A percentile compares a stretch with the other conserved stretches of the same genome.
Evolutionary conservation across 129 eudicot genomes (phyloP).

Genomic region (Ambrosia trifida): DNA sequence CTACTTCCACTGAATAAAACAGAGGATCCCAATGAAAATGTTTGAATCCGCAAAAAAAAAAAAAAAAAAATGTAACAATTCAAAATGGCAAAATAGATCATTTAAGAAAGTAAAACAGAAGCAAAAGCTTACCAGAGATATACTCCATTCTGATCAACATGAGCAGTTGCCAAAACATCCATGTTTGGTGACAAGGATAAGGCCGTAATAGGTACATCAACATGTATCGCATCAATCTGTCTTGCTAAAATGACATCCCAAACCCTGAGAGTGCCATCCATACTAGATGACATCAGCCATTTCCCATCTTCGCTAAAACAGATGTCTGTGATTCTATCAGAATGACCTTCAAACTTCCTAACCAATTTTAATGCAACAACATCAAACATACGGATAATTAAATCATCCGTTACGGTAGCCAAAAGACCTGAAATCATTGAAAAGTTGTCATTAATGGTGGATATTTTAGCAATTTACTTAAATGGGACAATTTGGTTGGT

Average conservation of each 20-base stretch:
- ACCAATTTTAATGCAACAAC: slow-evolving; percentile 84
- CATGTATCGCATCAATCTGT: slow-evolving; percentile 89
- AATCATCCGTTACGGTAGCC: slow-evolving; percentile 92
- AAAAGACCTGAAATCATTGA: slow-evolving; percentile 59
- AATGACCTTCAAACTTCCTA: slow-evolving; percentile 90
- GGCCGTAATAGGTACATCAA: slow-evolving; percentile 82
- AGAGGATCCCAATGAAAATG: neutral
- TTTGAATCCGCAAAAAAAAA: neutral
- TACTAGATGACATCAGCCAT: slow-evolving; percentile 96
- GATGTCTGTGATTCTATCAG: slow-evolving; percentile 81
- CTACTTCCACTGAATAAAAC: neutral
- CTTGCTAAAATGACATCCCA: slow-evolving; percentile 96
- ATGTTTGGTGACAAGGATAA: slow-evolving; percentile 88
- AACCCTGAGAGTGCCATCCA: slow-evolving; percentile 94
- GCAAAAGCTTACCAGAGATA: slow-evolving; percentile 63
- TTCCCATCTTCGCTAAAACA: slow-evolving; percentile 99
- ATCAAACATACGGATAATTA: slow-evolving; percentile 86
- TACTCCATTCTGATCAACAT: slow-evolving; percentile 96
- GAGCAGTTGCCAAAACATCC: slow-evolving; percentile 96
- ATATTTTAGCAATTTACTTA: neutral
- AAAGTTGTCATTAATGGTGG: neutral
- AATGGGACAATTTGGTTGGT: neutral
- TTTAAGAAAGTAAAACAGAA: neutral
- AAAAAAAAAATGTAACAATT: neutral
- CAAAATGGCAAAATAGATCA: neutral